Percentiles rank a stretch among this genome's conserved stretches.
Conservation (phyloP, 805 yeast species). For the Cyberlindnera sargentensis region DNA sequence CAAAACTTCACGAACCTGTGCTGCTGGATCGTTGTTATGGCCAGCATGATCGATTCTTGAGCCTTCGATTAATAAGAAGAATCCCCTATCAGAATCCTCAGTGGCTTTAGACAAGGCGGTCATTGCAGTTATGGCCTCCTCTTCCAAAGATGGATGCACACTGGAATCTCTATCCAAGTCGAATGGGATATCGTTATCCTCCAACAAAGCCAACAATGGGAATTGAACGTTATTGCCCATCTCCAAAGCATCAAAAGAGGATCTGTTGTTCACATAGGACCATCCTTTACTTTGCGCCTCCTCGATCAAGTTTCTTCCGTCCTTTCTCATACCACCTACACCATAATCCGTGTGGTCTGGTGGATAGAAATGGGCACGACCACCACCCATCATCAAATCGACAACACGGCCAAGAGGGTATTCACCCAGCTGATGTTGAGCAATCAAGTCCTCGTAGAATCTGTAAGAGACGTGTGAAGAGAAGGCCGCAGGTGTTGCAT, state of each 20-base stretch:
- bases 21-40: slow-evolving; percentile 89
- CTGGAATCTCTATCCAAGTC: slow-evolving; percentile 65
- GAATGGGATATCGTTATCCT: slow-evolving; percentile 74
- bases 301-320: slow-evolving; percentile 57
- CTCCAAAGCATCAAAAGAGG: slow-evolving; percentile 49
- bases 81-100: slow-evolving; percentile 69
- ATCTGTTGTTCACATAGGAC: slow-evolving; percentile 54
- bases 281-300: slow-evolving; percentile 59
- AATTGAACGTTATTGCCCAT: slow-evolving; percentile 57
- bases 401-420: slow-evolving; percentile 74
- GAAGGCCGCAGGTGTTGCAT: slow-evolving; percentile 93
- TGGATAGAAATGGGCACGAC: slow-evolving; percentile 77
- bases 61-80: slow-evolving; percentile 83
- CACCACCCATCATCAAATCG: slow-evolving; percentile 87
- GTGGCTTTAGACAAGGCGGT: slow-evolving; percentile 62
- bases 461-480: slow-evolving; percentile 74
- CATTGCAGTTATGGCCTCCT: slow-evolving; percentile 70
- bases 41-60: slow-evolving; percentile 95
- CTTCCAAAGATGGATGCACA: slow-evolving; percentile 70
- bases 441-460: slow-evolving; percentile 76
- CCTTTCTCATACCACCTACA: slow-evolving; percentile 55
- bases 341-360: slow-evolving; percentile 26
- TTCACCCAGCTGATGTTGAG: slow-evolving; percentile 78
- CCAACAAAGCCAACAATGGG: slow-evolving; percentile 73
- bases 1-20: slow-evolving; percentile 85